Conservation (phyloP, 2,329 filamentous ascomycete genomes). For the Beauveria pseudobassiana region DNA sequence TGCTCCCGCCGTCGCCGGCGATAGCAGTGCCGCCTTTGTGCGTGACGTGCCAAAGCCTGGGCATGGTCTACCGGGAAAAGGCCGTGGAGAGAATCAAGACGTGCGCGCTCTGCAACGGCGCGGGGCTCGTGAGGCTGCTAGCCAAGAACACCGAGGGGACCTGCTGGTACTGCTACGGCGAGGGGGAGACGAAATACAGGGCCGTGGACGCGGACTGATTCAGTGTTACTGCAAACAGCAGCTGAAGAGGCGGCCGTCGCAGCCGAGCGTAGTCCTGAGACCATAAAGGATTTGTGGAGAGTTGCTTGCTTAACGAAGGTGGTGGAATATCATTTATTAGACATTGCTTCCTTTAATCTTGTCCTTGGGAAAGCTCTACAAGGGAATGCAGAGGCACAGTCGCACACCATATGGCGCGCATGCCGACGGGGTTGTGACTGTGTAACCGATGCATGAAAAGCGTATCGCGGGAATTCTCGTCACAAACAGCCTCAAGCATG, state of each 20-base stretch:
- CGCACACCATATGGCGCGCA: no score
- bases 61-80: neutral
- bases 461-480: no score
- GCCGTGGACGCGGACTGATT: neutral
- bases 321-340: no score
- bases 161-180: slow-evolving; percentile 4
- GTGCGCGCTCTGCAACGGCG: neutral
- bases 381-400: no score
- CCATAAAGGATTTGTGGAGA: no score
- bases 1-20: neutral
- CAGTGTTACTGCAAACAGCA: neutral
- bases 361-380: no score
- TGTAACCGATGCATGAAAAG: no score
- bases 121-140: neutral
- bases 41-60: neutral
- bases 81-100: neutral
- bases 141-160: neutral
- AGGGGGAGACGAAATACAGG: neutral
- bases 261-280: neutral
- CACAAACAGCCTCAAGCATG: no score
- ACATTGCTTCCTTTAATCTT: no score
- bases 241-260: neutral
- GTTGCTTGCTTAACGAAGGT: no score
- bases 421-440: no score
- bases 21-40: neutral